A percentile compares a stretch with the other conserved stretches of the same genome.
These are phyloP conservation scores for Potentilla sterilis DNA, from an alignment of 306 rosid genomes.

Conservation along the genomic window DNA sequence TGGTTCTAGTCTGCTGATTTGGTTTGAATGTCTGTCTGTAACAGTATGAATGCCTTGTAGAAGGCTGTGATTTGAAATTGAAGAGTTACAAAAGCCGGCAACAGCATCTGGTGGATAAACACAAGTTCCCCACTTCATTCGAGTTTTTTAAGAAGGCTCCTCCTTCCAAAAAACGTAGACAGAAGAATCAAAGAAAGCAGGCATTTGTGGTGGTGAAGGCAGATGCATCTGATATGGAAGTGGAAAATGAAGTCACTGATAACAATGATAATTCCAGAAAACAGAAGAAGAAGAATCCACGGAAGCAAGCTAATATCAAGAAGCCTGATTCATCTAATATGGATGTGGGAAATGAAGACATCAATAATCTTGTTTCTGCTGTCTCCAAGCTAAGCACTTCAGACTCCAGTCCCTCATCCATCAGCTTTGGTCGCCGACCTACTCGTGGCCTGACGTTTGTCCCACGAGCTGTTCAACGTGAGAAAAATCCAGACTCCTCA, in stretches of 20 bases:
- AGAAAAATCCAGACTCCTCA: conserved; percentile 41
- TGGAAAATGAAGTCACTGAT: conserved; percentile 65
- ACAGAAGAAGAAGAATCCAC: conserved; percentile 54
- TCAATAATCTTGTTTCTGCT: conserved; percentile 55
- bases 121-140: conserved; percentile 71
- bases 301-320: conserved; percentile 40
- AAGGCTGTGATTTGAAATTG: conserved; percentile 84
- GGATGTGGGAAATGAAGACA: conserved; percentile 72
- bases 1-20: neutral
- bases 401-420: conserved; percentile 64
- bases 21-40: conserved; percentile 3
- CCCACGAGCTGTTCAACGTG: conserved; percentile 68
- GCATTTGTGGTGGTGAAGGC: conserved; percentile 26
- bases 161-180: conserved; percentile 73
- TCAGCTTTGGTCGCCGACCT: conserved; percentile 87
- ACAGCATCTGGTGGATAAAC: conserved; percentile 92
- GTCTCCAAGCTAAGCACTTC: conserved; percentile 79
- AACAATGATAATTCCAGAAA: conserved; percentile 51
- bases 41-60: conserved; percentile 92
- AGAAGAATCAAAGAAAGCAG: conserved; percentile 55
- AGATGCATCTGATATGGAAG: conserved; percentile 62
- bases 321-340: conserved; percentile 41
- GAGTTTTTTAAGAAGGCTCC: conserved; percentile 68
- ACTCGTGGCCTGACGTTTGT: conserved; percentile 62
- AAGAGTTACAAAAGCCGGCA: conserved; percentile 74